Evolutionary conservation across 345 rosid genomes (phyloP).

Genomic region (Anastatica hierochuntica): DNA sequence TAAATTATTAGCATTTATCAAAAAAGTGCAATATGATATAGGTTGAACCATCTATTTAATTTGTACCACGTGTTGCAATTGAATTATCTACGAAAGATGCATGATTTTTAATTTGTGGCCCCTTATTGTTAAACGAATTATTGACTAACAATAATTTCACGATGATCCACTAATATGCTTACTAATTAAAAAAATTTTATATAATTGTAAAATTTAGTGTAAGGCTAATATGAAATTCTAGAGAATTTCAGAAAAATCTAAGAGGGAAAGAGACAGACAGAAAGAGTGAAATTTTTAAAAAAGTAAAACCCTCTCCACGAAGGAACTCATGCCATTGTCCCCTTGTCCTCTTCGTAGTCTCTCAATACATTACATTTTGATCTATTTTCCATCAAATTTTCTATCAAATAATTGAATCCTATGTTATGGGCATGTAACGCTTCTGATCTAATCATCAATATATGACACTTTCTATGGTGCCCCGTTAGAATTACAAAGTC

Average conservation of each 20-base stretch:
- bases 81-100: no score
- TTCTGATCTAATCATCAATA: background rate
- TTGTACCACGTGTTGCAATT: no score
- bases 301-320: conserved; percentile 6
- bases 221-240: conserved; percentile 7
- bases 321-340: conserved; percentile 21
- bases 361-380: background rate
- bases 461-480: background rate
- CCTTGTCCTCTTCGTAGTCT: no score
- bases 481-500: background rate
- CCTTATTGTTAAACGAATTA: no score
- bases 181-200: no score
- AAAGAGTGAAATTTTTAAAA: background rate
- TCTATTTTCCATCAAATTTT: background rate
- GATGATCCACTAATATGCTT: no score
- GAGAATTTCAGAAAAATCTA: conserved; percentile 11
- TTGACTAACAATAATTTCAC: no score
- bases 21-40: no score
- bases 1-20: no score
- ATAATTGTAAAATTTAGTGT: background rate
- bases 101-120: no score
- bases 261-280: conserved; percentile 14
- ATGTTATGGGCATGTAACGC: conserved; percentile 11
- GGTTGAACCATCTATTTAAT: no score
- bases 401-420: conserved; percentile 11